A percentile compares a stretch with the other conserved stretches of the same genome.
These are phyloP conservation scores for Pseudisothecium myosuroides DNA, from an alignment of 225 moss, liverwort and hornwort species.

Conservation along the genomic window DNA sequence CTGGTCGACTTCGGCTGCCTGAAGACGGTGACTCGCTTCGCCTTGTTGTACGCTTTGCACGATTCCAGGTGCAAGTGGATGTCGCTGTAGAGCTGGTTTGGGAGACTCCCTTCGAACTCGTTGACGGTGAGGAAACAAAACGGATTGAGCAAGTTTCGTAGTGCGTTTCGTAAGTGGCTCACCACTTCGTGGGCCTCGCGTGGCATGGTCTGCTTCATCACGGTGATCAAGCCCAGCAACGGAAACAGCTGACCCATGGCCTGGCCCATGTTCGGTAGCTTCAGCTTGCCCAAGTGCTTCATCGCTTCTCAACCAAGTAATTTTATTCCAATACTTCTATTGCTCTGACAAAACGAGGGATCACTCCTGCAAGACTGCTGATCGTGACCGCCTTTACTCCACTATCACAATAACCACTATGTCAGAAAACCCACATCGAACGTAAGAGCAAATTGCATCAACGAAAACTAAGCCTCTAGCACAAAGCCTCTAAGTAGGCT, in stretches of 20 bases:
- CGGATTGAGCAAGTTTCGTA: conserved; percentile 5
- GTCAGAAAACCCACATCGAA: background rate
- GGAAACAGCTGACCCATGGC: conserved; percentile 8
- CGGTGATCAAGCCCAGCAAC: conserved; percentile 3
- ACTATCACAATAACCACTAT: background rate
- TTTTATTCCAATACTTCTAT: background rate
- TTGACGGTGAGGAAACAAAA: conserved; percentile 7
- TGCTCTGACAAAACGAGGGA: background rate
- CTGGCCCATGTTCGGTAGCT: background rate
- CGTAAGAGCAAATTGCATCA: background rate
- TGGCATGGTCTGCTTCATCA: conserved; percentile 16
- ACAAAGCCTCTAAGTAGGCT: background rate
- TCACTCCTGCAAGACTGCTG: background rate
- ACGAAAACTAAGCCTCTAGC: background rate
- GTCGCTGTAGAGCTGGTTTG: conserved; percentile 14
- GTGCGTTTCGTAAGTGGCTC: background rate
- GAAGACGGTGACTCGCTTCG: background rate
- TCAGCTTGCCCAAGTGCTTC: conserved; percentile 1
- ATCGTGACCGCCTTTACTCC: background rate
- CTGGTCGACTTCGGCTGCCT: background rate
- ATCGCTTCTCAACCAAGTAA: background rate
- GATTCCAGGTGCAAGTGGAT: conserved; percentile 13
- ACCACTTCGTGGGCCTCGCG: background rate
- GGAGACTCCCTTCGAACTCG: conserved; percentile 13
- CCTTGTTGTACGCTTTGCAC: conserved; percentile 8